These are phyloP conservation scores for Fusarium sp. DNA, from an alignment of 2,329 filamentous ascomycete species.

Conservation along the genomic window DNA sequence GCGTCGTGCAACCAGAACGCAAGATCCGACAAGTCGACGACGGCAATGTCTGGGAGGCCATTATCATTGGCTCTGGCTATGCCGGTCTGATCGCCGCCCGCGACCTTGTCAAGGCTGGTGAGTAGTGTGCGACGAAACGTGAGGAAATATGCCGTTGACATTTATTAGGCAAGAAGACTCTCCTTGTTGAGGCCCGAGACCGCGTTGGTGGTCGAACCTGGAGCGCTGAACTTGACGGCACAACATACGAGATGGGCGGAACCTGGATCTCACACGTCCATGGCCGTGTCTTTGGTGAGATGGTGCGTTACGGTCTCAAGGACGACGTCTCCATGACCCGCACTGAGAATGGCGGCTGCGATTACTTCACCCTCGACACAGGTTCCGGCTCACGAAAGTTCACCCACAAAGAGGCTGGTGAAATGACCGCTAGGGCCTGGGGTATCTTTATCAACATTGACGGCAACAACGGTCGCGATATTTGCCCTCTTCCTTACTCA, in stretches of 20 bases:
- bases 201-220: slow-evolving; percentile 18
- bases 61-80: slow-evolving; percentile 5
- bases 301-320: slow-evolving; percentile 15
- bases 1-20: slow-evolving; percentile 7
- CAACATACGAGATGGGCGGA: slow-evolving; percentile 18
- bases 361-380: slow-evolving; percentile 12
- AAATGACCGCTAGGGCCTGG: slow-evolving; percentile 12
- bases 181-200: slow-evolving; percentile 16
- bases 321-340: slow-evolving; percentile 11
- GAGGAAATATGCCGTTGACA: neutral
- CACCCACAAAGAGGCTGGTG: slow-evolving; percentile 3
- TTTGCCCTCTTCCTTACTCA: slow-evolving; percentile 6
- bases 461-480: neutral
- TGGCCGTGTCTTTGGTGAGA: slow-evolving; percentile 11
- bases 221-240: slow-evolving; percentile 9
- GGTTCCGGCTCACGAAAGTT: slow-evolving; percentile 4
- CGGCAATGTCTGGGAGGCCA: slow-evolving; percentile 1
- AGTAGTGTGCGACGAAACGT: neutral
- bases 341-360: slow-evolving; percentile 2
- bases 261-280: slow-evolving; percentile 18
- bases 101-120: slow-evolving; percentile 15
- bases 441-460: slow-evolving; percentile 16
- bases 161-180: neutral
- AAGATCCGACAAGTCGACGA: slow-evolving; percentile 6
- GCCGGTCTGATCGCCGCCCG: slow-evolving; percentile 11